A percentile compares a stretch with the other conserved stretches of the same genome.
phyloP scores from a whole-genome alignment of 345 rosid genomes.

The Gossypium sturtianum region DNA sequence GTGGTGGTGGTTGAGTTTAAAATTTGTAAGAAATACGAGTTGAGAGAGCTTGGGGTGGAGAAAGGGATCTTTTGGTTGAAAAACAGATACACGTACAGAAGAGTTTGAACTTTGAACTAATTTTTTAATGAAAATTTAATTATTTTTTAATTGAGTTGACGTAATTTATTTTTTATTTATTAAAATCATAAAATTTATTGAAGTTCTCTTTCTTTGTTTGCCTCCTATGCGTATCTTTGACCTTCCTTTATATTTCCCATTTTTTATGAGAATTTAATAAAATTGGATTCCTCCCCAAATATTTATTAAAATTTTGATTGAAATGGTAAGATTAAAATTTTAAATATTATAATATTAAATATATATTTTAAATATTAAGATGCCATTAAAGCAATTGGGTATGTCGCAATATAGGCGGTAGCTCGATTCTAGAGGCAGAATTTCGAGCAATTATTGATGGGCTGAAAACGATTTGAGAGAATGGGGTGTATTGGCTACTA shows the following conservation, averaged over 20 bases:
- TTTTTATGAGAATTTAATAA: not conserved
- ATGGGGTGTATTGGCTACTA: no score
- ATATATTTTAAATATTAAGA: no score
- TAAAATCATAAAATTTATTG: not conserved
- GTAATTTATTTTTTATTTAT: not conserved
- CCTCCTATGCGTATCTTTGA: not conserved
- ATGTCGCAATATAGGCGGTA: no score
- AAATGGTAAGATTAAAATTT: no score
- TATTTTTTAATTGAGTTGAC: not conserved
- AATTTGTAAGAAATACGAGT: not conserved
- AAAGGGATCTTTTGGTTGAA: not conserved
- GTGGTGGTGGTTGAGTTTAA: not conserved
- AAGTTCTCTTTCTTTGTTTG: not conserved
- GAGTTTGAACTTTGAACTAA: not conserved
- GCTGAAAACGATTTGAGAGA: no score
- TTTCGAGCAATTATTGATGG: no score
- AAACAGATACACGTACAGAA: not conserved
- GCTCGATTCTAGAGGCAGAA: no score
- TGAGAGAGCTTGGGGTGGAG: not conserved
- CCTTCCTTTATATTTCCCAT: not conserved
- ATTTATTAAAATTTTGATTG: no score
- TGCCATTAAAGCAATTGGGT: accelerated
- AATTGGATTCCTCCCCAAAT: no score
- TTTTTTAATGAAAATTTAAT: not conserved
- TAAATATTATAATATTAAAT: no score